These are phyloP conservation scores for Rhynchospora tenuis DNA, from an alignment of 176 grass and related monocot genomes.

Conservation along the genomic window DNA sequence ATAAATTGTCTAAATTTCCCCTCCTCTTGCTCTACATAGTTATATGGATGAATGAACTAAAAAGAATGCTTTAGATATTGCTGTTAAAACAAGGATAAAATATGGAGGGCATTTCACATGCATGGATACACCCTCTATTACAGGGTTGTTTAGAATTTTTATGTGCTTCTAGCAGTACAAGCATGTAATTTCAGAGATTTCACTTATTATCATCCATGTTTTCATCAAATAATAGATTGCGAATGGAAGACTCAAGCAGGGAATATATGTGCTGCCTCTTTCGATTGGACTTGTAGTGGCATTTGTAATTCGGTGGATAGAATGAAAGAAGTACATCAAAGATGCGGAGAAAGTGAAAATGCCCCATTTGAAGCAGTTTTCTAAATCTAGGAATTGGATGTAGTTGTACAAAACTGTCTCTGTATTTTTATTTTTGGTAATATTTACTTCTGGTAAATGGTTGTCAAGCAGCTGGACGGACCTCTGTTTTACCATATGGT, in stretches of 20 bases:
- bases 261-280: constrained; percentile 62
- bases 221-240: constrained; percentile 39
- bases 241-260: constrained; percentile 89
- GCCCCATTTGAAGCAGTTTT: constrained; percentile 41
- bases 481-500: constrained; percentile 20
- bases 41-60: background rate
- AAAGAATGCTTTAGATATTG: background rate
- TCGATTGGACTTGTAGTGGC: constrained; percentile 87
- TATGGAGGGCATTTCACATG: background rate
- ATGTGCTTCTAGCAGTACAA: background rate
- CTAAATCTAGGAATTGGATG: constrained; percentile 17
- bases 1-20: background rate
- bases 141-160: background rate
- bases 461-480: background rate
- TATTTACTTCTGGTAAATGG: background rate
- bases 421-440: background rate
- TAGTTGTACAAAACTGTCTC: background rate
- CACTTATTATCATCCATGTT: background rate
- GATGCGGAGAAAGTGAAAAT: constrained; percentile 55
- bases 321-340: constrained; percentile 70
- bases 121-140: background rate
- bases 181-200: background rate
- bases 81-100: background rate
- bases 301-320: constrained; percentile 77
- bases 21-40: background rate